Evolutionary conservation across 257 asterid species (phyloP), one percentile per base, ranked within the genome.

Genomic region (Striga asiatica): DNA sequence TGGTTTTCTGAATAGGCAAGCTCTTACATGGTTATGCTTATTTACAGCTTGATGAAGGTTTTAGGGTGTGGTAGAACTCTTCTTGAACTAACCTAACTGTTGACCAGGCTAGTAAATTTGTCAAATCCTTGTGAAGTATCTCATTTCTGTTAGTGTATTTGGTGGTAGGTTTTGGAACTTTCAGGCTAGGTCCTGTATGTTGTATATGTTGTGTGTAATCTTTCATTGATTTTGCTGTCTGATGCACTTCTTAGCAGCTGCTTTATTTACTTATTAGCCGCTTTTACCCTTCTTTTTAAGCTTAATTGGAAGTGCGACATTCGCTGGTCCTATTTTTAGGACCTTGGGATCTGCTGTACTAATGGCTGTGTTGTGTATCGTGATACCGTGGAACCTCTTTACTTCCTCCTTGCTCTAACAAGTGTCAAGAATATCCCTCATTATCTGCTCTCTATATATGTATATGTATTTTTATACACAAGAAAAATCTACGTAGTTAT

Each of bases 181-280:
- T 27, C 20, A 16, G 31, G 45, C 38, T 23, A 21, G 51, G 35
- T 49, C n/a, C 35, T 43, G 35, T 25, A 50, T 31, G 45, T 58
- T 20, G 34, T 42, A 20, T 58, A 29, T 50, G 17, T 39, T 49
- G 29, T 58, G 5, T 37, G 16, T 55, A 43, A n/a, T 41, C 61
- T 28, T 34, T 48, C 27, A 50, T 55, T 18, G n/a, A 11, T 8
- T 53, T 46, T 53, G 54, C 28, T 42, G 54, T 14, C 21, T 19
- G 54, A 9, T 52, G 46, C 47, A 54, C 59, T 51, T 53, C 42
- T 18, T 38, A 46, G 46, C 20, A 13, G 32, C 20, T 25, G 64
- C 17, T 8, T 53, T 8, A 24, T 7, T 48, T 13, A 27, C 21
- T 27, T 17, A 14, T 16, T 31, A 10, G 52, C 65, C 12, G 46